phyloP scores from a whole-genome alignment of 306 rosid species.

The Lotus japonicus region DNA sequence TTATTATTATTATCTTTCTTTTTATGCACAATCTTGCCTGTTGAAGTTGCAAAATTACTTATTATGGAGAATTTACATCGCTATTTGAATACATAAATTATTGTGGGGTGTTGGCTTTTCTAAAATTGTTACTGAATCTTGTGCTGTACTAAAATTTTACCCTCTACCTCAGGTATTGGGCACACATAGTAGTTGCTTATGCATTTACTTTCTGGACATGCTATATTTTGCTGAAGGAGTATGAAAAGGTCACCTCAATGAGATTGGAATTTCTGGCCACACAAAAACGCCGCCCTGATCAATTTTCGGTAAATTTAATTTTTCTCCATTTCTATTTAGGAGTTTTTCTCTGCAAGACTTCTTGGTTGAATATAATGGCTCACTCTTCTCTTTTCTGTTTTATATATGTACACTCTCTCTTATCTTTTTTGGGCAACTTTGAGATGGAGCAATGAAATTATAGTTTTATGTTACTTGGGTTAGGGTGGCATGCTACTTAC shows the following conservation, averaged over 20 bases:
- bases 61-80: background rate
- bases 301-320: slow-evolving; percentile 60
- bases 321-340: slow-evolving; percentile 4
- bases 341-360: background rate
- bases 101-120: background rate
- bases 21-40: background rate
- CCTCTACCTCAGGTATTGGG: slow-evolving; percentile 64
- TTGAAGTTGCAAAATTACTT: slow-evolving; percentile 8
- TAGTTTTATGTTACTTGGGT: slow-evolving; percentile 5
- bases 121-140: slow-evolving; percentile 2
- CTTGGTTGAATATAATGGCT: background rate
- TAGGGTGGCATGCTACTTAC: slow-evolving; percentile 6
- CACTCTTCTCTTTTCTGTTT: background rate
- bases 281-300: slow-evolving; percentile 82
- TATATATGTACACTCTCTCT: background rate
- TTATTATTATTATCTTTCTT: background rate
- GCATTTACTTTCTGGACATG: slow-evolving; percentile 86
- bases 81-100: background rate
- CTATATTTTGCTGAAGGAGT: slow-evolving; percentile 69
- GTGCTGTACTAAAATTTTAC: background rate
- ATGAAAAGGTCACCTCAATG: slow-evolving; percentile 65
- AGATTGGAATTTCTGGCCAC: slow-evolving; percentile 82
- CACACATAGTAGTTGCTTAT: slow-evolving; percentile 76
- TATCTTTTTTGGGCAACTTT: background rate
- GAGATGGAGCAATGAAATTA: background rate